Percentiles rank a stretch among this genome's conserved stretches.
These are phyloP conservation scores for Chaetoceros muelleri DNA, from an alignment of 108 stramenopile genomes.

Conservation along the genomic window DNA sequence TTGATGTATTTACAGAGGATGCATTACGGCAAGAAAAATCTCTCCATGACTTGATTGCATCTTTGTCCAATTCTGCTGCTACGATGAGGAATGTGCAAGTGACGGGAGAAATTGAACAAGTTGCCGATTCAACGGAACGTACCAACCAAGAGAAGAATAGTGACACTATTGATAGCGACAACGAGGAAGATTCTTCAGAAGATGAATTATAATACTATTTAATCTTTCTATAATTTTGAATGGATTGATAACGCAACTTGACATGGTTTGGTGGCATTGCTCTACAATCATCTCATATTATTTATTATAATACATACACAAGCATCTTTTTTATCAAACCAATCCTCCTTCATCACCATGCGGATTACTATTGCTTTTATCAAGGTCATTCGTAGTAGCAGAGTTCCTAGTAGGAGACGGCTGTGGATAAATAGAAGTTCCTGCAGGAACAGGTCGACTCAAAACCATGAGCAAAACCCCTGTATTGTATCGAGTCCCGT, in stretches of 20 bases:
- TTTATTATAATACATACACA: too few relatives aligned
- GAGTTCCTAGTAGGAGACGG: not conserved
- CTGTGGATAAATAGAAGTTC: not conserved
- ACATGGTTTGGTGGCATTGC: too few relatives aligned
- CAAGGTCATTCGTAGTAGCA: not conserved
- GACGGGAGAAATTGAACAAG: too few relatives aligned
- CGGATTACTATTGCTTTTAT: not conserved
- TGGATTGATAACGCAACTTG: too few relatives aligned
- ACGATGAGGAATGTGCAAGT: too few relatives aligned
- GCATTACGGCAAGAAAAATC: not conserved
- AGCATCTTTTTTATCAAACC: not conserved
- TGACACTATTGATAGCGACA: not conserved
- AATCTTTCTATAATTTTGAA: not conserved
- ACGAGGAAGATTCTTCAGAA: not conserved
- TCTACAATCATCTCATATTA: too few relatives aligned
- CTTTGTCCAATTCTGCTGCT: too few relatives aligned
- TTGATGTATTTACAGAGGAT: constrained; percentile 8
- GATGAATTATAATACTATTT: not conserved
- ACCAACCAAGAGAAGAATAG: too few relatives aligned
- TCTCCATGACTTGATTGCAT: too few relatives aligned
- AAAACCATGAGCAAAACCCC: constrained; percentile 81
- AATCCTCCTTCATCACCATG: not conserved
- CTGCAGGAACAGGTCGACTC: constrained; percentile 43
- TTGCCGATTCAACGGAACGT: too few relatives aligned
- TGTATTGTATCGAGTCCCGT: constrained; percentile 86